Conservation (phyloP, 2,329 filamentous ascomycete species). For the Microdochium paspali region DNA sequence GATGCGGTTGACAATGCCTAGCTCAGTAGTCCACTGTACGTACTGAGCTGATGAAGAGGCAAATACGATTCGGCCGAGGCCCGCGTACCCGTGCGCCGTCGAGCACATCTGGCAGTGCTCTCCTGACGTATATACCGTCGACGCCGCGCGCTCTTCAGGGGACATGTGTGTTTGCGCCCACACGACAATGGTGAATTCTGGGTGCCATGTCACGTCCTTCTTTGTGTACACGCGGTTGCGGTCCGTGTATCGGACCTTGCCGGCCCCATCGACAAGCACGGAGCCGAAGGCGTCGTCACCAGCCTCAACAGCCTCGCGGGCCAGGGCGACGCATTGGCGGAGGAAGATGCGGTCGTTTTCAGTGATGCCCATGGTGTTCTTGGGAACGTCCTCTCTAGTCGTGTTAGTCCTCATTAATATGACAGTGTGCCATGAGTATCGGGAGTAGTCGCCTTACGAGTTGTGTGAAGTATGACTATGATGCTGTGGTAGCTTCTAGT, state of each 20-base stretch:
- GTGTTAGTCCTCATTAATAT: background rate
- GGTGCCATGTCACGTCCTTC: slow-evolving; percentile 22
- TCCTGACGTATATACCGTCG: slow-evolving; percentile 25
- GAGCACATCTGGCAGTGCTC: slow-evolving; percentile 28
- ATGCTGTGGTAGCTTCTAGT: too few relatives aligned
- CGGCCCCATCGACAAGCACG: slow-evolving; percentile 19
- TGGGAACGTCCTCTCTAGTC: too few relatives aligned
- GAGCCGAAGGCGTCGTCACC: slow-evolving; percentile 27
- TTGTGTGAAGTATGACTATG: too few relatives aligned
- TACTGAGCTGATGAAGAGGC: slow-evolving; percentile 19
- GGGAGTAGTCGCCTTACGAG: too few relatives aligned
- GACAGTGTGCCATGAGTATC: too few relatives aligned
- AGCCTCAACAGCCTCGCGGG: slow-evolving; percentile 23
- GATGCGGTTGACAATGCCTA: slow-evolving; percentile 12
- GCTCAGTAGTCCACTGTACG: slow-evolving; percentile 16
- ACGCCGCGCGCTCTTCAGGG: slow-evolving; percentile 26
- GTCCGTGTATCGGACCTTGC: slow-evolving; percentile 18
- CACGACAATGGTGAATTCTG: slow-evolving; percentile 24
- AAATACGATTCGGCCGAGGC: slow-evolving; percentile 24
- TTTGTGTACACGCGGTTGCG: slow-evolving; percentile 23
- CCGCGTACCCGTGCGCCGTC: slow-evolving; percentile 22
- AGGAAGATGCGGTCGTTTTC: slow-evolving; percentile 2
- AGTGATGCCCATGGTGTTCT: background rate
- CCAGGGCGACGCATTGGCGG: slow-evolving; percentile 18
- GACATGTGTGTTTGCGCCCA: slow-evolving; percentile 25